Percentiles rank a stretch among this genome's conserved stretches.
These are phyloP conservation scores for Dendryphion nanum DNA, from an alignment of 2,329 filamentous ascomycete genomes.

Conservation along the genomic window DNA sequence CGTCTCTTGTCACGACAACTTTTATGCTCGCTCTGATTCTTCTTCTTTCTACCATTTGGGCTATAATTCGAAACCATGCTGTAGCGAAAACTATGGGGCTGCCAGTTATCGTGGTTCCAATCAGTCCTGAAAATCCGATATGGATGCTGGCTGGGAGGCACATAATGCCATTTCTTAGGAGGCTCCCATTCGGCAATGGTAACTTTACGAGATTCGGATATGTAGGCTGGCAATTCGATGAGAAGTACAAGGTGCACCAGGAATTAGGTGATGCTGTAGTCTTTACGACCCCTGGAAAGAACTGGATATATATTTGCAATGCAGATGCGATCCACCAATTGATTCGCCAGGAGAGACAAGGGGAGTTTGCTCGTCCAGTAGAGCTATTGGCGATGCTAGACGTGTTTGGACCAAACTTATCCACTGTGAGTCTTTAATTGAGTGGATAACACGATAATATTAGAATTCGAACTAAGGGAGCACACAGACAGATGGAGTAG, in stretches of 20 bases:
- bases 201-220: slow-evolving; percentile 14
- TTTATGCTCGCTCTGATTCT: neutral
- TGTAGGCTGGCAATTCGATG: slow-evolving; percentile 20
- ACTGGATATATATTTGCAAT: slow-evolving; percentile 18
- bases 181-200: slow-evolving; percentile 13
- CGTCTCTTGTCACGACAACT: neutral
- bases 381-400: slow-evolving; percentile 15
- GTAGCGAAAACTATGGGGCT: slow-evolving; percentile 5
- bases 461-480: too few species aligned
- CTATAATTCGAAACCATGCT: slow-evolving; percentile 8
- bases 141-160: slow-evolving; percentile 12
- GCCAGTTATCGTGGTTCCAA: slow-evolving; percentile 6
- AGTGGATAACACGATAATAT: too few species aligned
- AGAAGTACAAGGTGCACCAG: slow-evolving; percentile 12
- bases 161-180: slow-evolving; percentile 7
- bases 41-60: neutral
- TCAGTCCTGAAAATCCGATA: slow-evolving; percentile 19
- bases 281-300: slow-evolving; percentile 17
- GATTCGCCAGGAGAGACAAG: slow-evolving; percentile 11
- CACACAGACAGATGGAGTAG: slow-evolving; percentile 14
- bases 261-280: slow-evolving; percentile 18
- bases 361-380: slow-evolving; percentile 22
- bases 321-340: slow-evolving; percentile 10
- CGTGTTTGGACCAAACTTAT: slow-evolving; percentile 35
- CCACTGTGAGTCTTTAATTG: slow-evolving; percentile 16